Base-by-base conservation (phyloP, 305 asterid species). In the Solanum hybrid region DNA sequence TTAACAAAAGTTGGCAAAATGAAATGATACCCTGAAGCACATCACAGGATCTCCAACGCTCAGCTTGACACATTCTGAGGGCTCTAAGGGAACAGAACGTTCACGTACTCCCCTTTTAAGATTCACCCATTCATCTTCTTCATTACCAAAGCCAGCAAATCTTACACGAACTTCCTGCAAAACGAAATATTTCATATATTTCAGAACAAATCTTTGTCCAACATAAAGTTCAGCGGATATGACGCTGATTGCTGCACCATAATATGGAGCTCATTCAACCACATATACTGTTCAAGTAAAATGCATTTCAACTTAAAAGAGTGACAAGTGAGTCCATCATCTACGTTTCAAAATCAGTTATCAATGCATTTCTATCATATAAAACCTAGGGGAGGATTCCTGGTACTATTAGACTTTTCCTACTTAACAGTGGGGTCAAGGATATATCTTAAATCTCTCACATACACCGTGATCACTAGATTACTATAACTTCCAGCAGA, bases 41-140 rank as follows among this genome's bases (percentile, higher is more conserved):
- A 97, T 93, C 85, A 96, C 94, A 33, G 91, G 94, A 91, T 97
- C 98, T 9, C 98, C 98, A 84, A 94, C 93, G 33, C 90, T 89
- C 89, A 96, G 93, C 91, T 73, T 94, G 38, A 90, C 92, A 76
- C 99, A 97, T 93, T 97, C 98, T 1, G 96, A 95, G 82, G 85
- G 93, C 73, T 93, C 94, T 82, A 97, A 88, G 32, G 98, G 98
- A 91, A 97, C 91, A 9, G 99, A 97, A 32, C 98, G 97, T 86
- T 97, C 97, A 2, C 99, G 94, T 61, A 97, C 89, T 26, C 95
- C 93, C 87, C 78, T 92, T 79, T 90, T 90, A 24, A 95, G 91
- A 89, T 91, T 95, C 87, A 97, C 96, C 99, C 99, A 97, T 89
- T 96, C 98, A 89, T 96, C 99, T 90, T 96, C 96, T 31, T 94